Evolutionary conservation across 1,139 yeast species (phyloP).

Genomic region (Sugiyamaella paludigena): DNA sequence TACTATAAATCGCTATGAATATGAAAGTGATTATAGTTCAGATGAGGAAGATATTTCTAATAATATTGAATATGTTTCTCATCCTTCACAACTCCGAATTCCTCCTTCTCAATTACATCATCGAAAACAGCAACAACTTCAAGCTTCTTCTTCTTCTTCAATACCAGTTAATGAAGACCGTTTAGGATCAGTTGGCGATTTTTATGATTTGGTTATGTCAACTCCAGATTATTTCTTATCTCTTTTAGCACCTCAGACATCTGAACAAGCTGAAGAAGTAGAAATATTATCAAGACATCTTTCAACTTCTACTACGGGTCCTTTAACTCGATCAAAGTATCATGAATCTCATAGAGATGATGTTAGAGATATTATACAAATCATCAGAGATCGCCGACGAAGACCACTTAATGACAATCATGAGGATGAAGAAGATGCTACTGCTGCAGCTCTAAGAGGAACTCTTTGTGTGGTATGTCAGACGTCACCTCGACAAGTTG

Average conservation of each 20-base stretch:
- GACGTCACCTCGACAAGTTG: conserved; percentile 65
- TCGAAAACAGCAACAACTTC: neutral
- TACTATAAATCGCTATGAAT: conserved; percentile 17
- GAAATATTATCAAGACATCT: conserved; percentile 25
- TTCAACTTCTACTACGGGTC: conserved; percentile 14
- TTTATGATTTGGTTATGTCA: conserved; percentile 26
- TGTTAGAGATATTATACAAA: conserved; percentile 11
- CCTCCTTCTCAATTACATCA: conserved; percentile 4
- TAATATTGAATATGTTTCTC: conserved; percentile 6
- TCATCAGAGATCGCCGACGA: conserved; percentile 19
- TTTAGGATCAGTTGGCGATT: conserved; percentile 17
- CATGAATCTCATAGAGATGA: conserved; percentile 11
- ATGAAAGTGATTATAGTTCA: conserved; percentile 18
- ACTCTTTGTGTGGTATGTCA: conserved; percentile 76
- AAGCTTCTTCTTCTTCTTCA: conserved; percentile 2
- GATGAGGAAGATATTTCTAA: conserved; percentile 19
- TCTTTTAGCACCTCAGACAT: conserved; percentile 26
- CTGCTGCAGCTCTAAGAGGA: conserved; percentile 8
- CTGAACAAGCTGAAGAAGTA: conserved; percentile 26
- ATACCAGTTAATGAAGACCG: neutral
- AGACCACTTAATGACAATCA: conserved; percentile 13
- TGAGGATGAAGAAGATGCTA: conserved; percentile 15
- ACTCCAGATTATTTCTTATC: conserved; percentile 25
- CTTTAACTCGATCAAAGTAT: conserved; percentile 28
- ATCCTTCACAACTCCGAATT: conserved; percentile 7